Conservation (phyloP, 805 yeast genomes). For the Saturnispora zaruensis region DNA sequence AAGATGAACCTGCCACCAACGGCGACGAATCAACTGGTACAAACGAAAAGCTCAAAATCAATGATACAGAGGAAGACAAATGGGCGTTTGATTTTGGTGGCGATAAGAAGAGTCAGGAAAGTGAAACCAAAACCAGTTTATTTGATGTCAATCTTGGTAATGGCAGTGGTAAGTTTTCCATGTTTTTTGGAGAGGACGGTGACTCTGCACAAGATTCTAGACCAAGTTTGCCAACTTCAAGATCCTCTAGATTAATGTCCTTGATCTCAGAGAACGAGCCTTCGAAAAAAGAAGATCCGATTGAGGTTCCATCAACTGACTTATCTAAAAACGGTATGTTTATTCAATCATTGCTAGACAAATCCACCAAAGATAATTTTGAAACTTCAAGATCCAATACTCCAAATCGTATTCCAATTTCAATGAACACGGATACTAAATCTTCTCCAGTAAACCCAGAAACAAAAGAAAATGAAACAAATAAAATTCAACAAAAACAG, state of each 20-base stretch:
- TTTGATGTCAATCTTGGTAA: conserved; percentile 12
- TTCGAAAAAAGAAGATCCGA: background rate
- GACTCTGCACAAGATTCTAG: conserved; percentile 30
- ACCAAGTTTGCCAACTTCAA: background rate
- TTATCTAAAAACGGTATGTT: conserved; percentile 31
- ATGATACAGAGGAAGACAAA: conserved; percentile 4
- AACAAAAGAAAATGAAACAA: background rate
- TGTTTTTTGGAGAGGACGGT: conserved; percentile 19
- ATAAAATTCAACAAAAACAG: conserved; percentile 10
- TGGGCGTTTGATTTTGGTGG: conserved; percentile 11
- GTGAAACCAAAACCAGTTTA: background rate
- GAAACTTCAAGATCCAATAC: conserved; percentile 1
- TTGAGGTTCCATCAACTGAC: background rate
- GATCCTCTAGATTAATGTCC: conserved; percentile 18
- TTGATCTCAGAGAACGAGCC: conserved; percentile 9
- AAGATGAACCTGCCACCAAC: background rate
- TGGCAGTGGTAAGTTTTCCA: conserved; percentile 19
- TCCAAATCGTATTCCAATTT: background rate
- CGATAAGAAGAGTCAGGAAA: conserved; percentile 5
- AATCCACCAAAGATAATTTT: conserved; percentile 15
- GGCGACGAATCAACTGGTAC: background rate
- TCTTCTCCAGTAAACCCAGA: background rate
- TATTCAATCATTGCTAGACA: conserved; percentile 39
- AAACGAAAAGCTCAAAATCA: background rate
- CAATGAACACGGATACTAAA: background rate